Conservation (phyloP, 75 land plant genomes). For the Cunninghamia lanceolata region DNA sequence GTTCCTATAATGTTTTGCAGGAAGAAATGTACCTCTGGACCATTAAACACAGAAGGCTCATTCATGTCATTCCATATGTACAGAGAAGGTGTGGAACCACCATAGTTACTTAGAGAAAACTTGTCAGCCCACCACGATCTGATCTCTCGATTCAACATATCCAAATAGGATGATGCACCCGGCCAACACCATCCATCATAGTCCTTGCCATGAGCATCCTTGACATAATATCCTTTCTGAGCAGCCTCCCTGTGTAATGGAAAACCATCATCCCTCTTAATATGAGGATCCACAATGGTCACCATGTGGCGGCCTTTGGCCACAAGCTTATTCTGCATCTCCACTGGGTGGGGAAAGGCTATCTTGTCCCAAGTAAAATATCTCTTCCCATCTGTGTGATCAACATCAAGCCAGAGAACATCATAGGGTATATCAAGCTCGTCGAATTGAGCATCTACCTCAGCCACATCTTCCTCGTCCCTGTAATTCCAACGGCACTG, state of each 20-base stretch:
- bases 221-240: slow-evolving; percentile 80
- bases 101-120: slow-evolving; percentile 65
- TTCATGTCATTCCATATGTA: slow-evolving; percentile 99
- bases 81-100: slow-evolving; percentile 79
- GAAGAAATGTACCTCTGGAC: slow-evolving; percentile 74
- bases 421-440: slow-evolving; percentile 94
- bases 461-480: slow-evolving; percentile 89
- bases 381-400: slow-evolving; percentile 89
- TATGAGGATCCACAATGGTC: slow-evolving; percentile 95
- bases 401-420: slow-evolving; percentile 97
- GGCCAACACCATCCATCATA: slow-evolving; percentile 99
- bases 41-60: slow-evolving; percentile 97
- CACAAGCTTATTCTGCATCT: slow-evolving; percentile 85
- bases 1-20: not conserved
- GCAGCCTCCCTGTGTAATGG: slow-evolving; percentile 82
- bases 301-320: slow-evolving; percentile 92
- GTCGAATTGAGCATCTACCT: slow-evolving; percentile 84
- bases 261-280: slow-evolving; percentile 82
- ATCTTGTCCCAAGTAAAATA: slow-evolving; percentile 90
- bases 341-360: slow-evolving; percentile 78
- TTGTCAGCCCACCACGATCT: slow-evolving; percentile 92
- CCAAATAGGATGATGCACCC: slow-evolving; percentile 86
- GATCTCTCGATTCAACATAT: slow-evolving; percentile 84
- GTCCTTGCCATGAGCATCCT: slow-evolving; percentile 72
- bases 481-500: slow-evolving; percentile 98